phyloP scores from a whole-genome alignment of 2,329 filamentous ascomycete species.

The Chrysosporium keratinophilum region DNA sequence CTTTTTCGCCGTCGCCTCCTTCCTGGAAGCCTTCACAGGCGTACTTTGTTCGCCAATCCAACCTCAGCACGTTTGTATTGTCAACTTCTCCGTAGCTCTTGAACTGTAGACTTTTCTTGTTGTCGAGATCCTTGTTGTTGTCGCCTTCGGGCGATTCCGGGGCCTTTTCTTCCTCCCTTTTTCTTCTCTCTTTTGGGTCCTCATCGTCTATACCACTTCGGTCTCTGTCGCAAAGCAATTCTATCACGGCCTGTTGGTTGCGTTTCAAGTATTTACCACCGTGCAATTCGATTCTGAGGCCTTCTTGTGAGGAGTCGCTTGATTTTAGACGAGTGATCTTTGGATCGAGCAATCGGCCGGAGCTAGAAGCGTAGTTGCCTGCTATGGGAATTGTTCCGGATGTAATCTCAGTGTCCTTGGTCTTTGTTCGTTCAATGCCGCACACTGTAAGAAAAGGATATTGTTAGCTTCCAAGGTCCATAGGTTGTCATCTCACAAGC shows the following conservation, averaged over 20 bases:
- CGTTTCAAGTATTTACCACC: constrained; percentile 38
- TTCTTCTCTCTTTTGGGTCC: constrained; percentile 20
- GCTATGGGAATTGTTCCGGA: constrained; percentile 26
- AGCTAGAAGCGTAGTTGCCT: constrained; percentile 21
- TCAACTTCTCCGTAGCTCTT: constrained; percentile 57
- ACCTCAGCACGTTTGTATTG: constrained; percentile 53
- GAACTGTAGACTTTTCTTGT: constrained; percentile 58
- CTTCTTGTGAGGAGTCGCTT: constrained; percentile 57
- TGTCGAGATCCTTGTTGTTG: constrained; percentile 27
- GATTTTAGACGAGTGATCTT: constrained; percentile 52
- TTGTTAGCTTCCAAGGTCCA: background rate
- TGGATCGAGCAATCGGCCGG: constrained; percentile 38
- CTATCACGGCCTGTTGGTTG: constrained; percentile 62
- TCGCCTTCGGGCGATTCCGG: constrained; percentile 23
- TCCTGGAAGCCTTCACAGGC: constrained; percentile 54
- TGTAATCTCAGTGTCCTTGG: constrained; percentile 19
- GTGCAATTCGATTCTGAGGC: constrained; percentile 57
- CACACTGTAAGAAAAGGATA: constrained; percentile 16
- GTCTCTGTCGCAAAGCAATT: constrained; percentile 69
- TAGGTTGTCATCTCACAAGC: background rate
- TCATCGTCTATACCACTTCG: constrained; percentile 57
- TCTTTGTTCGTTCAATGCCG: constrained; percentile 15
- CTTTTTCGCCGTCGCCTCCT: constrained; percentile 26
- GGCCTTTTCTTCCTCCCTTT: constrained; percentile 21
- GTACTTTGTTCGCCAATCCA: constrained; percentile 81